Evolutionary conservation across 2,329 filamentous ascomycete genomes (phyloP).

Genomic region (Penicillium italicum): DNA sequence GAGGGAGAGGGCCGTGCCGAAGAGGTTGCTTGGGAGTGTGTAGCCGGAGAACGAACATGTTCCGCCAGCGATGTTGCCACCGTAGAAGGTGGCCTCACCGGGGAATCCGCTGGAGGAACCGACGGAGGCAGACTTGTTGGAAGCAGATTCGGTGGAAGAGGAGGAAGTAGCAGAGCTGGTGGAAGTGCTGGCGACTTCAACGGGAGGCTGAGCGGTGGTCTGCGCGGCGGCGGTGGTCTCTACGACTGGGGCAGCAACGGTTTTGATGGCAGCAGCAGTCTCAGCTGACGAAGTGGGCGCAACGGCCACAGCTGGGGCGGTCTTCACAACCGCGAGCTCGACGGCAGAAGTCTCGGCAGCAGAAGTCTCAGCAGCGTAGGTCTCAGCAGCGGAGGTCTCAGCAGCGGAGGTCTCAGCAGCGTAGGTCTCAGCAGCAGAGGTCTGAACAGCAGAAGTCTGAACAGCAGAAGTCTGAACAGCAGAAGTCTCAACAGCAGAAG

Average conservation of each 20-base stretch:
- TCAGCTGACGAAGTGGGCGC: not conserved
- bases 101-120: conserved; percentile 17
- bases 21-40: conserved; percentile 55
- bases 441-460: conserved; percentile 3
- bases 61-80: conserved; percentile 57
- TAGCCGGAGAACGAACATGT: conserved; percentile 63
- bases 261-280: not conserved
- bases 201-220: not conserved
- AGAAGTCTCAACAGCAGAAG: conserved; percentile 7
- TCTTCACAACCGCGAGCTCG: not conserved
- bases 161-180: conserved; percentile 7
- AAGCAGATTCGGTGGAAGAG: conserved; percentile 6
- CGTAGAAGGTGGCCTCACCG: conserved; percentile 53
- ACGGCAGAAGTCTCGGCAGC: conserved; percentile 6
- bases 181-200: conserved; percentile 4
- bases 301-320: not conserved
- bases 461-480: not conserved
- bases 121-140: not conserved
- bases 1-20: conserved; percentile 59
- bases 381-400: conserved; percentile 4
- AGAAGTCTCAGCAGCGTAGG: not conserved
- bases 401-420: not conserved
- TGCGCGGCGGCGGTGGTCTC: not conserved
- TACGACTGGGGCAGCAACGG: not conserved
- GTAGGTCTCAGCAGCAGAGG: conserved; percentile 1